phyloP scores from a whole-genome alignment of 768 basidiomycete genomes.

The Zangia roseola region DNA sequence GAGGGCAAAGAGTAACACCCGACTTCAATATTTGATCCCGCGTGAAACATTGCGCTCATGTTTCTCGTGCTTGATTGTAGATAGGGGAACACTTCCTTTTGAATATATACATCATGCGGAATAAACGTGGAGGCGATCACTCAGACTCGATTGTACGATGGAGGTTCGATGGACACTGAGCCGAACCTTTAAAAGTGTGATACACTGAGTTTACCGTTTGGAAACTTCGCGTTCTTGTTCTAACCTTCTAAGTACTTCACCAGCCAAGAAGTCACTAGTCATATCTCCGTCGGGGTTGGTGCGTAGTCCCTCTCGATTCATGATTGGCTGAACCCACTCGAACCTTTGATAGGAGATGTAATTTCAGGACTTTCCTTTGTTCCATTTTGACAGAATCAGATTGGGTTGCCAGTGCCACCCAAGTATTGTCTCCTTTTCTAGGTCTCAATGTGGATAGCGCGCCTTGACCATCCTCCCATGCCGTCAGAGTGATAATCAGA shows the following conservation, averaged over 20 bases:
- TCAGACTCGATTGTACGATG: too few species aligned
- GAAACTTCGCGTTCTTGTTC: too few species aligned
- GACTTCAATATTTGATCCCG: slow-evolving; percentile 6
- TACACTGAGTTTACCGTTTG: too few species aligned
- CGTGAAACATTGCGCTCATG: slow-evolving; percentile 16
- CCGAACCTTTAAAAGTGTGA: background rate
- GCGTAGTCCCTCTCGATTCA: background rate
- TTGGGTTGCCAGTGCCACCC: slow-evolving; percentile 5
- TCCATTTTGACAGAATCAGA: slow-evolving; percentile 11
- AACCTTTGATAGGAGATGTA: background rate
- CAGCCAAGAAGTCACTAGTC: too few species aligned
- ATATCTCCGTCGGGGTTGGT: slow-evolving; percentile 3
- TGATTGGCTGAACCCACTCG: slow-evolving; percentile 6
- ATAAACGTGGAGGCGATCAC: background rate
- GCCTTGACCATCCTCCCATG: background rate
- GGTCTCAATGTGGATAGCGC: background rate
- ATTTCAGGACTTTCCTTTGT: slow-evolving; percentile 2
- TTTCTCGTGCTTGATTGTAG: slow-evolving; percentile 17
- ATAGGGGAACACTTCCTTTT: slow-evolving; percentile 20
- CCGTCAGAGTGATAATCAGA: slow-evolving; percentile 1
- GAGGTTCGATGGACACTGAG: background rate
- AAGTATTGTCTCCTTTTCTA: background rate
- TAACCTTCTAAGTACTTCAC: too few species aligned
- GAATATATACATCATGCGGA: slow-evolving; percentile 1
- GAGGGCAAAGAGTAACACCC: slow-evolving; percentile 61